These are phyloP conservation scores for Sicyos baderoa DNA, from an alignment of 306 rosid genomes.

Conservation along the genomic window DNA sequence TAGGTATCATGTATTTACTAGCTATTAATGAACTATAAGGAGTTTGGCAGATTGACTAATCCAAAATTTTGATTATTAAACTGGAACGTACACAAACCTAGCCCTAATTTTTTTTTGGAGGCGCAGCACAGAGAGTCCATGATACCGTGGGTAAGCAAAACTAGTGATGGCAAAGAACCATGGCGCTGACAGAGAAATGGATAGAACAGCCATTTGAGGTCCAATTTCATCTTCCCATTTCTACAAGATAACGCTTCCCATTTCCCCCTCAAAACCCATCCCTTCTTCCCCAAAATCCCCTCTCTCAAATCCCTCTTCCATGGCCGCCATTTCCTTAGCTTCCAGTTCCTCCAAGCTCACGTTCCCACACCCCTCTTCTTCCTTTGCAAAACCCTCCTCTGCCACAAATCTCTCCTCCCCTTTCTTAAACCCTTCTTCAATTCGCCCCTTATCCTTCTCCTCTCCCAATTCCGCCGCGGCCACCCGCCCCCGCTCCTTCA, in stretches of 20 bases:
- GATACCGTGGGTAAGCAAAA: background rate
- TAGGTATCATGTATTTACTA: too few species aligned
- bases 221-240: conserved; percentile 25
- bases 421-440: conserved; percentile 48
- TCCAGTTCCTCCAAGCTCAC: conserved; percentile 29
- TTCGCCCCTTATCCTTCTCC: conserved; percentile 37
- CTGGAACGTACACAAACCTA: too few species aligned
- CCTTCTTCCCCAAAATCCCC: background rate
- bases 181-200: conserved; percentile 32
- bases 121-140: conserved; percentile 22
- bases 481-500: conserved; percentile 36
- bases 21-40: too few species aligned
- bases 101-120: background rate
- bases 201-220: conserved; percentile 37
- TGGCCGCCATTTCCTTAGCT: conserved; percentile 46
- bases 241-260: conserved; percentile 31
- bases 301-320: conserved; percentile 15
- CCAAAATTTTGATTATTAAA: too few species aligned
- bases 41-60: too few species aligned
- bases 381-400: conserved; percentile 32
- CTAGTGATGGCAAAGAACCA: too few species aligned
- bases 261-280: background rate
- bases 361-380: conserved; percentile 26
- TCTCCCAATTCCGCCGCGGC: conserved; percentile 22
- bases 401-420: conserved; percentile 50